A percentile compares a stretch with the other conserved stretches of the same genome.
phyloP scores from a whole-genome alignment of 2,329 filamentous ascomycete species.

The Taxawa tesnikishii region DNA sequence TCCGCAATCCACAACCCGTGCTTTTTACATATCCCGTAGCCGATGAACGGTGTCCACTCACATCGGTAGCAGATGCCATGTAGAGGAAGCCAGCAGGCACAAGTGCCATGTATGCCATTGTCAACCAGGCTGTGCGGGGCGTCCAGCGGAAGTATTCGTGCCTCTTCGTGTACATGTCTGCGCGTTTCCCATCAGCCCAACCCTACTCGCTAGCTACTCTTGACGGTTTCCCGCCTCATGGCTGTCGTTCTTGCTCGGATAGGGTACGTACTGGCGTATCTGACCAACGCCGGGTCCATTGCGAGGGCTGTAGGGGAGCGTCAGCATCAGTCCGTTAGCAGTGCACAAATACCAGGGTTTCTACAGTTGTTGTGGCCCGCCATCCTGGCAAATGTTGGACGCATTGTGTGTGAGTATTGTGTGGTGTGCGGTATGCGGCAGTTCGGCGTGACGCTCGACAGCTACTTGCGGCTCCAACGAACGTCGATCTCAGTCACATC shows the following conservation, averaged over 20 bases:
- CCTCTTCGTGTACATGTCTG: slow-evolving; percentile 74
- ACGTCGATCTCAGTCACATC: too few species aligned
- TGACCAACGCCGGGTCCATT: slow-evolving; percentile 43
- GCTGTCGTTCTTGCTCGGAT: too few species aligned
- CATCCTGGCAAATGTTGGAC: too few species aligned
- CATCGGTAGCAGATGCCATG: slow-evolving; percentile 70
- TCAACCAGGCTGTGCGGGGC: slow-evolving; percentile 64
- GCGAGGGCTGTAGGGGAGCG: slow-evolving; percentile 28
- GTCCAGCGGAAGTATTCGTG: slow-evolving; percentile 97
- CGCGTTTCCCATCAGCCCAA: too few species aligned
- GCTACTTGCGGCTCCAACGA: too few species aligned
- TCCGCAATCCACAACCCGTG: too few species aligned
- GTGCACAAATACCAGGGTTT: slow-evolving; percentile 2
- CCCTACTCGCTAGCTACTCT: too few species aligned
- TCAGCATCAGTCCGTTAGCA: neutral
- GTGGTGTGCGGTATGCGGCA: too few species aligned
- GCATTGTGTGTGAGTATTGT: too few species aligned
- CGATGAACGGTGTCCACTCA: slow-evolving; percentile 41
- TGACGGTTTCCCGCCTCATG: too few species aligned
- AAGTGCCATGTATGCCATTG: slow-evolving; percentile 61
- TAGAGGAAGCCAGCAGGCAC: slow-evolving; percentile 62
- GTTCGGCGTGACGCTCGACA: too few species aligned
- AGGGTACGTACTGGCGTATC: slow-evolving; percentile 39
- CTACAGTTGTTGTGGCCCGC: slow-evolving; percentile 24
- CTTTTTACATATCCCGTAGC: neutral